Conservation (phyloP, 2,329 filamentous ascomycete species). For the Cordyceps cateniannulata region DNA sequence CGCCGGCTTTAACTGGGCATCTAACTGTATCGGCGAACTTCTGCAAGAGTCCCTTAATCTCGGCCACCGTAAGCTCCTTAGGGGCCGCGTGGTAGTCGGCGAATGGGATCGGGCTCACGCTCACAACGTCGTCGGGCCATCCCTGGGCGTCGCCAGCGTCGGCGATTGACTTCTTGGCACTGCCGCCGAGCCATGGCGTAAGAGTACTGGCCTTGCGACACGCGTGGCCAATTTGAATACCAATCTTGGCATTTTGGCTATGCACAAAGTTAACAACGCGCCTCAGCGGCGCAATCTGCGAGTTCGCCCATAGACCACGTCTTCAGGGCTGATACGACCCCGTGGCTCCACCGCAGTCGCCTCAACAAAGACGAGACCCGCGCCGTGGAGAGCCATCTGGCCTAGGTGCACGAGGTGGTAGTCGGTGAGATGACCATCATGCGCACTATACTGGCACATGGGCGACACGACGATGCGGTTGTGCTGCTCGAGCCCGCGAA, state of each 20-base stretch:
- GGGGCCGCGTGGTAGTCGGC: conserved; percentile 54
- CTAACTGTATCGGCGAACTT: conserved; percentile 53
- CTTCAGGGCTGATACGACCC: conserved; percentile 77
- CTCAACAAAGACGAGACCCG: conserved; percentile 68
- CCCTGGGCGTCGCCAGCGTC: conserved; percentile 43
- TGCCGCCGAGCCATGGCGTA: conserved; percentile 54
- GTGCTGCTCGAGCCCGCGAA: conserved; percentile 44
- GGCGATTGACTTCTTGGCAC: conserved; percentile 46
- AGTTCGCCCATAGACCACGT: conserved; percentile 79
- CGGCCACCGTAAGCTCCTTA: conserved; percentile 58
- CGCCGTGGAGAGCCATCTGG: conserved; percentile 69
- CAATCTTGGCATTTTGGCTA: conserved; percentile 68
- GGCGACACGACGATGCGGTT: conserved; percentile 55
- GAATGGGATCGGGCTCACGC: conserved; percentile 49
- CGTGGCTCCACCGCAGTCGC: conserved; percentile 69
- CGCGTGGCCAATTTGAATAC: conserved; percentile 76
- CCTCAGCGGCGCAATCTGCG: conserved; percentile 66
- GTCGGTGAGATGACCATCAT: conserved; percentile 63
- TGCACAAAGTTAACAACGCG: conserved; percentile 73
- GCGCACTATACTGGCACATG: conserved; percentile 55
- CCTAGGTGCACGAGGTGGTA: conserved; percentile 82
- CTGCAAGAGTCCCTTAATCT: conserved; percentile 60
- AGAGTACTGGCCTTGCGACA: conserved; percentile 61
- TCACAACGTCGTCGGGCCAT: conserved; percentile 51
- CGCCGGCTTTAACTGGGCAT: conserved; percentile 60